Evolutionary conservation across 2,329 filamentous ascomycete species (phyloP), one percentile per base, ranked within the genome.

Genomic region (Ophiostoma fasciatum): DNA sequence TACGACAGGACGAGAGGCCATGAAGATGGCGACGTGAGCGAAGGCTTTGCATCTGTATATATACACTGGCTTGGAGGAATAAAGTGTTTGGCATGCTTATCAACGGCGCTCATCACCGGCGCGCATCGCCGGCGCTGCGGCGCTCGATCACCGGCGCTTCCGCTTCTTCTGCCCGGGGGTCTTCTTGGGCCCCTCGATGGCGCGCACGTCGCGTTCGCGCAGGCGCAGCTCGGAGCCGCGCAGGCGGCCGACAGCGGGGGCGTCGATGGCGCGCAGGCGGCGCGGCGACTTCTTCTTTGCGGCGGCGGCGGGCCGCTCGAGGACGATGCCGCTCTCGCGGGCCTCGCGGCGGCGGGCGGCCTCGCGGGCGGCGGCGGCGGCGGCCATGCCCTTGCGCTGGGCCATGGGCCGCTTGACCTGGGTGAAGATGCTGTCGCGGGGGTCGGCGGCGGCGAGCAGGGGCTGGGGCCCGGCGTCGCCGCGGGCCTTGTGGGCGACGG

Each of bases 351-450:
- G 65, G 35, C 88, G 63, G 60, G 70, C 80, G 11, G 68, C 61
- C 54, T 94, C 87, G 40, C 71, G 73, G 20, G 63, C 57, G 2
- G 55, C 62, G 17, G 71, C 71, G 35, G 85, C 83, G 2, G 70
- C 68, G 13, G 63, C 61, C 41, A 96, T 94, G n/a, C 88, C 87
- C 58, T 81, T 84, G 40, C 85, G 72, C 51, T 88, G 78, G 28
- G 74, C 61, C 68, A 93, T 81, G 14, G 90, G 88, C 84, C 96
- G 94, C 48, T 79, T 87, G 40, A 78, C 70, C 58, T 93, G 87
- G 38, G 67, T 66, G 46, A 79, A 77, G 31, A 92, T 68, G 15
- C 80, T 84, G 17, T 39, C 31, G 15, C 26, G 34, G 5, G 85
- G 85, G 9, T 25, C 3, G 94, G 66, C 11, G 77, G 68, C 51